Base-by-base conservation (phyloP, 2,329 filamentous ascomycete genomes). In the Trichoderma sp. region DNA sequence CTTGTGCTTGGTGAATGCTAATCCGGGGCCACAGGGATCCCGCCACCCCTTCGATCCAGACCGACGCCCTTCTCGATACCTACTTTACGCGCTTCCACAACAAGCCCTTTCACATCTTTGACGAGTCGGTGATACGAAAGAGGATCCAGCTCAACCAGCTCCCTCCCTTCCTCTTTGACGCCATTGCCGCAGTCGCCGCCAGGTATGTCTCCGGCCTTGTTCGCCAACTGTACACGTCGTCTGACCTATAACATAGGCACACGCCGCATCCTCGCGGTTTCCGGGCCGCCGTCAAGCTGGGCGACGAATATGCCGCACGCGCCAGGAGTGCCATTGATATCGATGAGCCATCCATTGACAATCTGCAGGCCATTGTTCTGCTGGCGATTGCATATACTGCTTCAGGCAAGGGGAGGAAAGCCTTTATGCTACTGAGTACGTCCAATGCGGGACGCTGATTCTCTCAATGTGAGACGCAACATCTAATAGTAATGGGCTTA, bases 341-440 rank as follows among this genome's bases (percentile, higher is more conserved):
- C 9, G 92, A 96, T 71, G 90, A 94, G 69, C 91, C 92, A 5
- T 91, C 88, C 0, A 85, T 95, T 50, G 91, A 96, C 74, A 85
- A 85, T 41, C 77, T 96, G 9, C 91, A 96, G 74, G 84, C 91
- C 3, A 80, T 94, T 17, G 78, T 96, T 52, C 81, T 96, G 10
- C 83, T 96, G 2, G 87, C 90, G 0, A 87, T 89, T 72, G 88
- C 91, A 3, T 93, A 88, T 71, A 92, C 88, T 56, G 91, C 92
- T 43, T 83, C 87, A 34, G 92, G 92, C 28, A 88, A 90, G 71
- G 91, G 92, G 17, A 94, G 91, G 77, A 95, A 91, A 76, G 89
- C 91, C 1, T 95, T 93, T 70, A 96, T 96, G 92, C 82, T 93
- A 45, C 82, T 96, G 70, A 86, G 91, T 91, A 87, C 21, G 80